Conservation (phyloP, 1,284 basidiomycete genomes). For the Earliella scabrosa region DNA sequence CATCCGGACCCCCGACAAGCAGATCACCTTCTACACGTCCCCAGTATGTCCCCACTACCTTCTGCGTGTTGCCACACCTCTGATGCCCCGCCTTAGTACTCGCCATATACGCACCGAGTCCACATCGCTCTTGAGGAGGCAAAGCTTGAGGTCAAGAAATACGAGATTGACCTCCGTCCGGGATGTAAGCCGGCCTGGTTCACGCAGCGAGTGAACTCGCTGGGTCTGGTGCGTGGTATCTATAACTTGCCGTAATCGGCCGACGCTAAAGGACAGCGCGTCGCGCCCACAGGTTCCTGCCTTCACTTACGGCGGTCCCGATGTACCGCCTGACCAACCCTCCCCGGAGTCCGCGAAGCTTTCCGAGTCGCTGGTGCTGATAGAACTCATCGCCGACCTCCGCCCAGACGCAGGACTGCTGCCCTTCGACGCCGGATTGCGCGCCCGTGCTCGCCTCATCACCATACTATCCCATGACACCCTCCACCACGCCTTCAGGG, state of each 20-base stretch:
- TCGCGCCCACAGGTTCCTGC: constrained; percentile 46
- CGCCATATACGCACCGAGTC: constrained; percentile 22
- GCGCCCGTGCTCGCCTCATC: constrained; percentile 63
- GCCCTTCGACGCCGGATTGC: constrained; percentile 54
- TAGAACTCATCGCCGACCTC: constrained; percentile 65
- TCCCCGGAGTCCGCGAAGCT: constrained; percentile 61
- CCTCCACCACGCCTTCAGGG: constrained; percentile 39
- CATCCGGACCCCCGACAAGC: constrained; percentile 14
- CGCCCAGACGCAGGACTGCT: constrained; percentile 49
- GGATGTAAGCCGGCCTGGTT: constrained; percentile 44
- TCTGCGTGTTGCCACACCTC: neutral
- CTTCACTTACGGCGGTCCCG: constrained; percentile 60
- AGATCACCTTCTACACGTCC: constrained; percentile 23
- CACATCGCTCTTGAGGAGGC: constrained; percentile 29
- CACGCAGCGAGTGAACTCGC: constrained; percentile 40
- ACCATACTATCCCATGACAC: constrained; percentile 55
- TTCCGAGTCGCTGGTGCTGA: constrained; percentile 61
- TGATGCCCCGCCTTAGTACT: constrained; percentile 8
- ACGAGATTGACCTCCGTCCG: constrained; percentile 30
- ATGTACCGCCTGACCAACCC: constrained; percentile 52
- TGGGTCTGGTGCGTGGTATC: constrained; percentile 35
- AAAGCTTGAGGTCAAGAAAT: constrained; percentile 23
- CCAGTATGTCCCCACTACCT: constrained; percentile 3
- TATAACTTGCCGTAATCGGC: neutral
- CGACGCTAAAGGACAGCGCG: constrained; percentile 2